These are phyloP conservation scores for Scolecobasidium constrictum DNA, from an alignment of 2,329 filamentous ascomycete genomes.

Conservation along the genomic window DNA sequence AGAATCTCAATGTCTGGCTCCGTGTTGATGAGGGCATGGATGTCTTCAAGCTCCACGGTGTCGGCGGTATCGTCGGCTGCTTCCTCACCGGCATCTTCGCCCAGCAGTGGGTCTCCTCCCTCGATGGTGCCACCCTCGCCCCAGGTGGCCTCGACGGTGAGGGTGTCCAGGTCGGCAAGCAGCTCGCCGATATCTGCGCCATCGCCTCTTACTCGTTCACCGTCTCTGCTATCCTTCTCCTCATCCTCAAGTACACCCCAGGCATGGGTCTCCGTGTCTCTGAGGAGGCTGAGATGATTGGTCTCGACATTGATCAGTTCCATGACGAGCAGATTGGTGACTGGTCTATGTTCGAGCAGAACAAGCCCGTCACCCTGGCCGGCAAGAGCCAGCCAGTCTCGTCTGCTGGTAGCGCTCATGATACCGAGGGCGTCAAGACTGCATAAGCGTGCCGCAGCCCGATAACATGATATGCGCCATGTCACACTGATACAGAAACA, in stretches of 20 bases:
- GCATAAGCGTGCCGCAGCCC: too few relatives aligned
- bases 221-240: constrained; percentile 40
- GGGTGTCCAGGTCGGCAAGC: constrained; percentile 43
- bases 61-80: constrained; percentile 46
- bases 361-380: neutral
- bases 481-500: too few relatives aligned
- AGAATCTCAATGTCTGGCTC: constrained; percentile 43
- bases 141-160: constrained; percentile 44
- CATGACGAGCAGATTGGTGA: constrained; percentile 46
- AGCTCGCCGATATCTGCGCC: constrained; percentile 45
- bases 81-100: constrained; percentile 50
- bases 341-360: constrained; percentile 28
- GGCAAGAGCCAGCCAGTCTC: neutral
- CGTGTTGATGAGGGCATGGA: constrained; percentile 48
- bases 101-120: constrained; percentile 32
- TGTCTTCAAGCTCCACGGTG: constrained; percentile 48
- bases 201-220: constrained; percentile 43
- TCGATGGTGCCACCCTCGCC: constrained; percentile 39
- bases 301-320: constrained; percentile 45
- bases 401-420: neutral
- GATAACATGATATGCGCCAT: too few relatives aligned
- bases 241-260: constrained; percentile 43
- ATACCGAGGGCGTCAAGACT: neutral
- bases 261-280: constrained; percentile 42
- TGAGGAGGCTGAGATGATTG: constrained; percentile 45